A percentile compares a stretch with the other conserved stretches of the same genome.
phyloP scores from a whole-genome alignment of 2,329 filamentous ascomycete genomes.

The Aspergillus puulaauensis region DNA sequence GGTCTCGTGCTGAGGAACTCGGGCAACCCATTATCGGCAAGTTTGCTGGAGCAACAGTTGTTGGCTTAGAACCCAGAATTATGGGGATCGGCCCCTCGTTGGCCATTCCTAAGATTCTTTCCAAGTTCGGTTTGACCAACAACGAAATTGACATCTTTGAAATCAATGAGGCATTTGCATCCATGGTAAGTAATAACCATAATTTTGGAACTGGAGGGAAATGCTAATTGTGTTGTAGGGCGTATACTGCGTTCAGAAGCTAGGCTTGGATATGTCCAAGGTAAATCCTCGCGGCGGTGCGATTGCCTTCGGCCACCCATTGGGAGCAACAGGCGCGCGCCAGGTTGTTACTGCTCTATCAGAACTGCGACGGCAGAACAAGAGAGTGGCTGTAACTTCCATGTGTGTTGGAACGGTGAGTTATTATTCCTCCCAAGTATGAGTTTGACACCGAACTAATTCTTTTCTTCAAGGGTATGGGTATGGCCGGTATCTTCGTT shows the following conservation, averaged over 20 bases:
- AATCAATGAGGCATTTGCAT: constrained; percentile 88
- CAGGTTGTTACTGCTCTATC: constrained; percentile 87
- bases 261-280: constrained; percentile 75
- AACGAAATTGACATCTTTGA: constrained; percentile 43
- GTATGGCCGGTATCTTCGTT: constrained; percentile 92
- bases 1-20: constrained; percentile 77
- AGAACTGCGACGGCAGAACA: constrained; percentile 74
- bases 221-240: constrained; percentile 57
- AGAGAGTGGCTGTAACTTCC: constrained; percentile 81
- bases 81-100: constrained; percentile 93
- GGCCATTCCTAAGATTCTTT: constrained; percentile 84
- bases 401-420: constrained; percentile 90
- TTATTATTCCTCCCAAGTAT: constrained; percentile 31
- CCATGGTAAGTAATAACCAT: constrained; percentile 36
- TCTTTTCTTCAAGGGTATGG: constrained; percentile 45
- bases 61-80: constrained; percentile 81
- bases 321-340: constrained; percentile 86
- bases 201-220: not conserved
- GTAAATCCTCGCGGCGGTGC: constrained; percentile 94
- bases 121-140: constrained; percentile 70
- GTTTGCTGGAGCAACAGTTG: constrained; percentile 77
- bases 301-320: constrained; percentile 89
- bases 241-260: constrained; percentile 82
- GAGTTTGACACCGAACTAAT: not conserved
- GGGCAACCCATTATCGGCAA: constrained; percentile 85